These are phyloP conservation scores for Incumbomyces delicatus DNA, from an alignment of 2,329 filamentous ascomycete species.

Conservation along the genomic window DNA sequence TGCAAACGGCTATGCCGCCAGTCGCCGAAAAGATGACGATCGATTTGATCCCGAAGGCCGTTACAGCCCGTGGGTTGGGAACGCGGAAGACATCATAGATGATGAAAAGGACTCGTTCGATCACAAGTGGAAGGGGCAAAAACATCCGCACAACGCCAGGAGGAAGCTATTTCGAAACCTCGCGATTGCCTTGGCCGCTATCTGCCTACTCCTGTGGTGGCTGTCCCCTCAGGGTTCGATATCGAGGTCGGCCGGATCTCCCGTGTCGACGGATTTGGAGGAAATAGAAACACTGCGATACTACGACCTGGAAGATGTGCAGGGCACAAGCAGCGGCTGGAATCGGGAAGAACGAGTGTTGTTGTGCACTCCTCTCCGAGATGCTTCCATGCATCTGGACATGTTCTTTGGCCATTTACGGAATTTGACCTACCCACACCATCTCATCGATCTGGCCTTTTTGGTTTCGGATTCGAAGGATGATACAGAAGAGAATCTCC, in stretches of 20 bases:
- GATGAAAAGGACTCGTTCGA: constrained; percentile 17
- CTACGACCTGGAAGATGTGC: constrained; percentile 86
- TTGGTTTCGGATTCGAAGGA: constrained; percentile 97
- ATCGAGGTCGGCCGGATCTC: constrained; percentile 5
- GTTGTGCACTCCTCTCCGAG: constrained; percentile 85
- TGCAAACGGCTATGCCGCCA: constrained; percentile 62
- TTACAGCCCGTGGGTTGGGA: constrained; percentile 16
- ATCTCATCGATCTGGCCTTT: constrained; percentile 92
- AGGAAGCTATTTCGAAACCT: constrained; percentile 26
- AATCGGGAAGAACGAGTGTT: constrained; percentile 92
- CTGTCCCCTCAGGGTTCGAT: constrained; percentile 57
- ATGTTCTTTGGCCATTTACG: constrained; percentile 99
- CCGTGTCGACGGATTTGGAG: constrained; percentile 49
- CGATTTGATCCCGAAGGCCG: constrained; percentile 70
- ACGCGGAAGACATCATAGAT: constrained; percentile 15
- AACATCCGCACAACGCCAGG: constrained; percentile 12
- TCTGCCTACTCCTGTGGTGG: constrained; percentile 55
- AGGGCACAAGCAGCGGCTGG: constrained; percentile 88
- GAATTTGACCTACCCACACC: constrained; percentile 95
- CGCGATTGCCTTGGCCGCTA: constrained; percentile 54
- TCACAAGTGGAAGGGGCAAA: constrained; percentile 16
- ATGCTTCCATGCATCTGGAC: constrained; percentile 79
- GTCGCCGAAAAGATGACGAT: constrained; percentile 57
- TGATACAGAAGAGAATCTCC: constrained; percentile 67
- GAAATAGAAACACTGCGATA: constrained; percentile 85